A percentile compares a stretch with the other conserved stretches of the same genome.
phyloP scores from a whole-genome alignment of 169 alveolate species.

The Plasmodium inui region DNA sequence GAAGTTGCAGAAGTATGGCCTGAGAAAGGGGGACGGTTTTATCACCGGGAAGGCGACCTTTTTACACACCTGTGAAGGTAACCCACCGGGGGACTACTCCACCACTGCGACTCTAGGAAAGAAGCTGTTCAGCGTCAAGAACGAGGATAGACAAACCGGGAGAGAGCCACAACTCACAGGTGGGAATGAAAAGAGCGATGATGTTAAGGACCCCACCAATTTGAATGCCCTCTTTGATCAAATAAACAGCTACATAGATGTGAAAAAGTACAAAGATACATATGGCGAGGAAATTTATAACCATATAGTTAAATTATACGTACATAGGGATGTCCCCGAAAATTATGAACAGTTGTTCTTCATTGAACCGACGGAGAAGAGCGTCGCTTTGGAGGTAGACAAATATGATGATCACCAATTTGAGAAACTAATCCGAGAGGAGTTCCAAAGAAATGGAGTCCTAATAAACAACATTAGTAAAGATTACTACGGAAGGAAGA shows the following conservation, averaged over 20 bases:
- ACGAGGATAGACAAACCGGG: neutral
- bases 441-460: conserved; percentile 65
- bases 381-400: conserved; percentile 65
- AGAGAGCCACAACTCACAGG: neutral
- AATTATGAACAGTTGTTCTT: conserved; percentile 38
- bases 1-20: neutral
- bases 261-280: conserved; percentile 15
- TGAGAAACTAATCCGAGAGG: conserved; percentile 16
- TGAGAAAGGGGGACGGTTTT: neutral
- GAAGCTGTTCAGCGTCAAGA: neutral
- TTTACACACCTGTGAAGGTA: neutral
- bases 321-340: conserved; percentile 50
- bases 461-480: conserved; percentile 42
- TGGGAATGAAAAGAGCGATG: neutral
- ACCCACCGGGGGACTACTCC: neutral
- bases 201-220: neutral
- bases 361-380: conserved; percentile 16
- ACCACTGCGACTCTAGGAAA: neutral
- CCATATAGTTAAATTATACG: conserved; percentile 45
- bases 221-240: conserved; percentile 17
- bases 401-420: conserved; percentile 48
- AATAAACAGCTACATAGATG: conserved; percentile 43
- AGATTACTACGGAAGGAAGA: conserved; percentile 25
- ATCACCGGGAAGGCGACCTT: neutral
- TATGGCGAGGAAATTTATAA: conserved; percentile 43